Conservation (phyloP, 2,329 filamentous ascomycete genomes). For the Coniella lustricola region DNA sequence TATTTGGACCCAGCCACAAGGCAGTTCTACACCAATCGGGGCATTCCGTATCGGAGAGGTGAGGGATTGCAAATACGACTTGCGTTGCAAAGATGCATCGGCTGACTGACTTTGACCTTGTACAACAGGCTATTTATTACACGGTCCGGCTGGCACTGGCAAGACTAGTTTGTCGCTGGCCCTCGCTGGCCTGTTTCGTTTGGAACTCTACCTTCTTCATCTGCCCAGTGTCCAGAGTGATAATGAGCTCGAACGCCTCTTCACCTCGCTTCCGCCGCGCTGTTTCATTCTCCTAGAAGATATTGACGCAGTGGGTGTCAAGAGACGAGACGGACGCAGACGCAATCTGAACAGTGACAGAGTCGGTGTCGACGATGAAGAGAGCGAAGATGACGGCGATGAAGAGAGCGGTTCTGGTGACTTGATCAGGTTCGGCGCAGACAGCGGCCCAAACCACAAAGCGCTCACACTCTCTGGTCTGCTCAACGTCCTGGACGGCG, state of each 20-base stretch:
- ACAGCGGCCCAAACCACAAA: constrained; percentile 18
- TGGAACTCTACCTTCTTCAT: constrained; percentile 67
- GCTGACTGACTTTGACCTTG: too few species aligned
- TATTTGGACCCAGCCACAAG: constrained; percentile 56
- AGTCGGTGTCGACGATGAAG: background rate
- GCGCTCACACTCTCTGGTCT: constrained; percentile 65
- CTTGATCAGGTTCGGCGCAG: too few species aligned
- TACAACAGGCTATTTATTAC: constrained; percentile 58
- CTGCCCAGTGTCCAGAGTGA: constrained; percentile 55
- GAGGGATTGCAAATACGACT: background rate
- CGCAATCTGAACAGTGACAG: constrained; percentile 41
- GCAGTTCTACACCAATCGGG: constrained; percentile 77
- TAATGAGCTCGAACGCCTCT: constrained; percentile 60
- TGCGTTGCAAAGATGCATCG: too few species aligned
- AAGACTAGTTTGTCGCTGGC: constrained; percentile 69
- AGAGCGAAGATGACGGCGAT: constrained; percentile 14
- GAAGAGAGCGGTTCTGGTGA: constrained; percentile 15
- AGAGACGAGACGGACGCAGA: constrained; percentile 39
- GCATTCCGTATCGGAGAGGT: constrained; percentile 74
- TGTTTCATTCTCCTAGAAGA: constrained; percentile 72
- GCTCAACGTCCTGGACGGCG: constrained; percentile 74
- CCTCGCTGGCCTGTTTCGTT: constrained; percentile 60
- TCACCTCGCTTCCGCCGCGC: constrained; percentile 58
- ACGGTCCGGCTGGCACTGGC: constrained; percentile 74
- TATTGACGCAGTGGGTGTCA: constrained; percentile 57